Conservation (phyloP, 176 grass and related monocot genomes). For the Triticum urartu region DNA sequence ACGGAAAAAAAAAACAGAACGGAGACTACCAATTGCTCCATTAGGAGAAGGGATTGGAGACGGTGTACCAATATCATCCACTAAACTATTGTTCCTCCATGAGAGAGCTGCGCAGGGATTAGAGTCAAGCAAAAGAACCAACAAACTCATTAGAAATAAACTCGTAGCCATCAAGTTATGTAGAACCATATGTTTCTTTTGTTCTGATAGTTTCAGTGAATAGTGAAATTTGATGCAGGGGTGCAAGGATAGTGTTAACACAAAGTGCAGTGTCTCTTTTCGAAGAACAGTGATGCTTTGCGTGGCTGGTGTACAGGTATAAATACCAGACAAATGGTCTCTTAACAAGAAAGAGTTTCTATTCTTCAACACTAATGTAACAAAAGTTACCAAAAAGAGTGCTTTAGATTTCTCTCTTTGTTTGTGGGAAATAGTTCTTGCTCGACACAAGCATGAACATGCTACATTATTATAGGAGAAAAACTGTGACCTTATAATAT, state of each 20-base stretch:
- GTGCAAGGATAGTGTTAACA: neutral
- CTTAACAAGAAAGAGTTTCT: neutral
- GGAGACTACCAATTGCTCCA: too few species aligned
- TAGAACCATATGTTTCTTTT: slow-evolving; percentile 6
- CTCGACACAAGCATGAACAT: neutral
- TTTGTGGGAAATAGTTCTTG: neutral
- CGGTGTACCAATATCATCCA: neutral
- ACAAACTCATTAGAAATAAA: slow-evolving; percentile 5
- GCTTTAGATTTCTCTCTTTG: neutral
- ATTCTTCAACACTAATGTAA: neutral
- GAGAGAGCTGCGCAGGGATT: slow-evolving; percentile 15
- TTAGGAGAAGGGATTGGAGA: neutral
- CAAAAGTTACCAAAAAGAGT: slow-evolving; percentile 7
- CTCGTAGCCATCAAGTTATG: slow-evolving; percentile 21
- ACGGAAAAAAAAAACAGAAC: too few species aligned
- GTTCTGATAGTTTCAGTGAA: neutral
- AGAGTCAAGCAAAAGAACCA: slow-evolving; percentile 34
- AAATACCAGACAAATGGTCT: slow-evolving; percentile 14
- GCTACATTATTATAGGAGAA: neutral
- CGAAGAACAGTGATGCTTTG: neutral
- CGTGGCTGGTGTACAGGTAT: neutral
- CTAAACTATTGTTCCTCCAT: slow-evolving; percentile 1
- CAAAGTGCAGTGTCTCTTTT: neutral
- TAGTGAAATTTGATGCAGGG: neutral
- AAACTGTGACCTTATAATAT: neutral